Evolutionary conservation across 1,284 basidiomycete species (phyloP), one percentile per base, ranked within the genome.

Genomic region (Pyrrhoderma lamaoense): DNA sequence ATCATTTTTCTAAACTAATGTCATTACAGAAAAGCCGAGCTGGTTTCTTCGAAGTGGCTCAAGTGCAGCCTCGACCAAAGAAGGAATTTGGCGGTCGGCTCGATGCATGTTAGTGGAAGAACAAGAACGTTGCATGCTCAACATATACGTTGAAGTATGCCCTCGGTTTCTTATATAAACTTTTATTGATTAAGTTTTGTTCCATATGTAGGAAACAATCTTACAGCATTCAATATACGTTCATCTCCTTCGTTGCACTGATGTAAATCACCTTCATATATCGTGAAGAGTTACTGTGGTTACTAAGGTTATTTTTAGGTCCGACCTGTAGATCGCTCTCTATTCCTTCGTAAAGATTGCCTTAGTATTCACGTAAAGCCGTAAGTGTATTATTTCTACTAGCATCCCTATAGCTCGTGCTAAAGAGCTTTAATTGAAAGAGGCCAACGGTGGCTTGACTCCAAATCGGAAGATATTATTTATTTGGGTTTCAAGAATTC

Each of bases 131-230:
- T 85, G 80, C 62, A 67, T 79, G 53, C 65, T 87, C 44, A 83
- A 82, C 59, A 76, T 89, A 49, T 87, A 87, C 62, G 69, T 86
- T 51, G 83, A 89, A 57, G 85, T 85, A 61, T 59, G 79, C 63
- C 27, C 27, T 31, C 34, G 31, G 5, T 25, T 37, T 18, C 21
- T 18, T 39, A 22, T 45, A 44, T 36, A 40, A n/a, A 22, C 27
- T 11, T 11, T 11, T 31, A 11, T 31, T 31, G 27, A 11, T 11
- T 5, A 8, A 42, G 16, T 40, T 40, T 18, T n/a, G n/a, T 40
- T 40, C 14, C 21, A 40, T 40, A 5, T 40, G 51, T 66, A 88
- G 86, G 81, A 85, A 66, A 76, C 76, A 23, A 79, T 79, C 27
- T 65, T 87, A 40, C 85, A 80, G 62, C 80, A 85, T 63, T 85